Evolutionary conservation across 2,329 filamentous ascomycete genomes (phyloP), one percentile per base, ranked within the genome.

Genomic region (Exophiala lecanii-corni): DNA sequence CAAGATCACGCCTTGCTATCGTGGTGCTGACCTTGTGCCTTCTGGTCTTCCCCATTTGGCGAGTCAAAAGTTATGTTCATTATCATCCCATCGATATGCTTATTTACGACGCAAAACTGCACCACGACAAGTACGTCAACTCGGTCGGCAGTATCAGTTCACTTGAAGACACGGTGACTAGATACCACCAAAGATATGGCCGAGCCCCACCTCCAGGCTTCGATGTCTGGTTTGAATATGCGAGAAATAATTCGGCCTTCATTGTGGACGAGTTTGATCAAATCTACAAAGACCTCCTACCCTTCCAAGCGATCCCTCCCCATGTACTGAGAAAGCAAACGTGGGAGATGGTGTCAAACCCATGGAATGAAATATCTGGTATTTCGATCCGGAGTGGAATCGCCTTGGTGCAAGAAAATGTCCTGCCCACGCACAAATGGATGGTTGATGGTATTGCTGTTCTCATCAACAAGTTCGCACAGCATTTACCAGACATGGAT

Each of bases 401-500:
- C 37, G 70, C 70, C 3, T 60, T 57, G n/a, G 61, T 75, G 5
- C 69, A 70, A 47, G 63, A 70, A 6, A 70, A 74, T 18, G 72
- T 78, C 7, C 64, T 70, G 40, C 71, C 70, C 1, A 76, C 76
- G 3, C 75, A 80, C 58, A 65, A 67, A 13, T 79, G 76, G 75
- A 76, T 79, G 72, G 64, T 80, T 6, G 68, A 75, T 21, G 75
- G 75, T 17, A 65, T 75, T 1, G 62, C 69, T 1, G 55, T 64
- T 5, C 76, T 81, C 65, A 75, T 81, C 21, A 64, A 68, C 25
- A 65, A 69, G 1, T 79, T 81, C 51, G 66, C 68, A 1, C 57
- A 74, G 42, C 66, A 70, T 51, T 65, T 81, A 20, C 78, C 78
- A 0, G 77, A 81, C 47, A 81, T 82, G 78, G 77, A 81, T 54